Percentiles rank a stretch among this genome's conserved stretches.
Conservation (phyloP, 2,329 filamentous ascomycete species). For the Nannizziopsis arthrosporioides region DNA sequence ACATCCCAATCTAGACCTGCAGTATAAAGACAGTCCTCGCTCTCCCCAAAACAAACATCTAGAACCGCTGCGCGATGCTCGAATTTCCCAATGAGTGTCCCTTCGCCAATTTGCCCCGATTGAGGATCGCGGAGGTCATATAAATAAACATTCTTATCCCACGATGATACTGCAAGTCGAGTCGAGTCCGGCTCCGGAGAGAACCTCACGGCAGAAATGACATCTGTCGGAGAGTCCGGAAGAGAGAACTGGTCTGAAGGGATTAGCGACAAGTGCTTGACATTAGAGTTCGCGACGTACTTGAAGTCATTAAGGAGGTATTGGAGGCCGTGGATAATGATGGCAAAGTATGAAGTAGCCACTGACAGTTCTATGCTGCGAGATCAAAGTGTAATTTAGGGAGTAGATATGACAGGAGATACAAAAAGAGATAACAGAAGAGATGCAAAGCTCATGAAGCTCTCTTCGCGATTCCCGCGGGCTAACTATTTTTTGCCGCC, state of each 20-base stretch:
- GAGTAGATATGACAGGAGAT: too few species aligned
- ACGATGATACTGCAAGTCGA: slow-evolving; percentile 79
- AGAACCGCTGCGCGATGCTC: slow-evolving; percentile 77
- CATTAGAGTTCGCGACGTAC: slow-evolving; percentile 2
- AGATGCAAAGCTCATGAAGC: too few species aligned
- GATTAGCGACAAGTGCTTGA: neutral
- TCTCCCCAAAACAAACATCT: slow-evolving; percentile 79
- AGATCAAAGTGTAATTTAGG: too few species aligned
- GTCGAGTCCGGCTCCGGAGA: slow-evolving; percentile 62
- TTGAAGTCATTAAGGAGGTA: slow-evolving; percentile 13
- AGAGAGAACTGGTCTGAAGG: slow-evolving; percentile 63
- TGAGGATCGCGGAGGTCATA: slow-evolving; percentile 56
- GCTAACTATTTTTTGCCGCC: too few species aligned
- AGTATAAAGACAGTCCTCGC: slow-evolving; percentile 72
- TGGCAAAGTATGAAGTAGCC: too few species aligned
- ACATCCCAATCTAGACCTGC: slow-evolving; percentile 82
- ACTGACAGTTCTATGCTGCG: too few species aligned
- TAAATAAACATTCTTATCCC: slow-evolving; percentile 84
- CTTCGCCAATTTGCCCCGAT: slow-evolving; percentile 45
- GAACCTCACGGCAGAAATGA: slow-evolving; percentile 77
- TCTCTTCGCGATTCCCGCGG: too few species aligned
- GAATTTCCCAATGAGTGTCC: slow-evolving; percentile 58
- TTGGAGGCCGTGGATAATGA: neutral
- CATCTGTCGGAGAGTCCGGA: slow-evolving; percentile 69
- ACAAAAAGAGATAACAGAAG: too few species aligned